Base-by-base conservation (phyloP, 495 filamentous ascomycete species). In the Penicillium canariense region DNA sequence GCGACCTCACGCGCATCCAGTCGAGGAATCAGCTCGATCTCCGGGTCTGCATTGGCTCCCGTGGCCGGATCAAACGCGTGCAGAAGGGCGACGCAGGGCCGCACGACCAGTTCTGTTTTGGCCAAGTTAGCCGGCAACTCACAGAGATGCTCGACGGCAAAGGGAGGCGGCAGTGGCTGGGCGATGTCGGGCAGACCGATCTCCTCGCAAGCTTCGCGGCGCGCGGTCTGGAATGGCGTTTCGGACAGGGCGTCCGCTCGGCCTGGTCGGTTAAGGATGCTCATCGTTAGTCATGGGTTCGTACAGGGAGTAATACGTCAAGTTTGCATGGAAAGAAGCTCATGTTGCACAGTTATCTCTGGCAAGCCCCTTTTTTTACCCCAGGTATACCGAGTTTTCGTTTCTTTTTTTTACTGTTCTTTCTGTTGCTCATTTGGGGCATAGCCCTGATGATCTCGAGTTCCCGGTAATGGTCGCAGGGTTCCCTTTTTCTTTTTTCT, bases 131-230 rank as follows among this genome's bases (percentile, higher is more conserved):
- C 80, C 30, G 91, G 91, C 4, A 96, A 77, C 68, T 90, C 84
- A 70, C 88, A 90, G 48, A 97, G 82, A 55, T 91, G 88, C 68
- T 96, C 90, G 59, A 96, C 84, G 45, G 76, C 65, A 72, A 94
- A 96, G 4, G 87, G 87, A 0, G 69, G 58, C 0, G 87, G 88
- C 11, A 94, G 74, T 50, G 79, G 75, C 36, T 71, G 61, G 61
- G 83, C 75, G 59, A 84, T 80, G 47, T 82, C 76, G 7, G 91
- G 87, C 0, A 96, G 82, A 1, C 91, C 91, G 66, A 96, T 96
- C 71, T 96, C 91, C 63, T 96, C 91, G 63, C 77, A 84, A 11
- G 91, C 91, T 79, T 96, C 91, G 65, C 91, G 83, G 17, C 91
- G 84, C 20, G 91, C 89, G 42, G 90, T 94, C 65, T 89, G 77